Conservation (phyloP, 164 flowering plant genomes). For the Vitis rotundifolia region DNA sequence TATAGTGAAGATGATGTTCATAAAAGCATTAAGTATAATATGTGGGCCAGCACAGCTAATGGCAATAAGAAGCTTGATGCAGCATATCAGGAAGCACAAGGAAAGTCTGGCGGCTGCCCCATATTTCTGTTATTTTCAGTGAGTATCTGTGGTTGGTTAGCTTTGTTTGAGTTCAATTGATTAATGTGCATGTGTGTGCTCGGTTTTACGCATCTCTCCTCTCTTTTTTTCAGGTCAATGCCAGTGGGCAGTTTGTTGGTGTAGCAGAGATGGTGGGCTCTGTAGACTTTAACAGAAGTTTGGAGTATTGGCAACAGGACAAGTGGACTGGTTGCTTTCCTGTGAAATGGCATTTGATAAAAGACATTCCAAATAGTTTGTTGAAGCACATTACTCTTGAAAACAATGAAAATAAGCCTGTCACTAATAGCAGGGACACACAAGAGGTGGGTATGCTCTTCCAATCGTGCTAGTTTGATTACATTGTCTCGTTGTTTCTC, state of each 20-base stretch:
- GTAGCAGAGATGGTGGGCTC: slow-evolving; percentile 20
- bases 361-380: slow-evolving; percentile 18
- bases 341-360: slow-evolving; percentile 19
- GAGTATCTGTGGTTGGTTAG: slow-evolving; percentile 3
- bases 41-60: slow-evolving; percentile 52
- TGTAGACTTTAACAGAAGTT: slow-evolving; percentile 15
- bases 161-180: neutral
- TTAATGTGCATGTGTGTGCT: neutral
- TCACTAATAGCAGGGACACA: too few species aligned
- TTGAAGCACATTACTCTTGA: slow-evolving; percentile 18
- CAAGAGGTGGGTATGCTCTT: too few species aligned
- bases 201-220: neutral
- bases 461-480: too few species aligned
- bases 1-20: slow-evolving; percentile 63
- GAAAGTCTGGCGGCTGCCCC: slow-evolving; percentile 27
- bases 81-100: slow-evolving; percentile 31
- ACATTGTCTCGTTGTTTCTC: neutral
- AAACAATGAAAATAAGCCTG: slow-evolving; percentile 6
- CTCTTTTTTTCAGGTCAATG: slow-evolving; percentile 12
- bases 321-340: slow-evolving; percentile 19
- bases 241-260: slow-evolving; percentile 24
- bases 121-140: slow-evolving; percentile 34
- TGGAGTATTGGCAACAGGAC: slow-evolving; percentile 24
- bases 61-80: slow-evolving; percentile 49
- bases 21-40: slow-evolving; percentile 47